Base-by-base conservation (phyloP, 768 basidiomycete species). In the Saitozyma podzolica region DNA sequence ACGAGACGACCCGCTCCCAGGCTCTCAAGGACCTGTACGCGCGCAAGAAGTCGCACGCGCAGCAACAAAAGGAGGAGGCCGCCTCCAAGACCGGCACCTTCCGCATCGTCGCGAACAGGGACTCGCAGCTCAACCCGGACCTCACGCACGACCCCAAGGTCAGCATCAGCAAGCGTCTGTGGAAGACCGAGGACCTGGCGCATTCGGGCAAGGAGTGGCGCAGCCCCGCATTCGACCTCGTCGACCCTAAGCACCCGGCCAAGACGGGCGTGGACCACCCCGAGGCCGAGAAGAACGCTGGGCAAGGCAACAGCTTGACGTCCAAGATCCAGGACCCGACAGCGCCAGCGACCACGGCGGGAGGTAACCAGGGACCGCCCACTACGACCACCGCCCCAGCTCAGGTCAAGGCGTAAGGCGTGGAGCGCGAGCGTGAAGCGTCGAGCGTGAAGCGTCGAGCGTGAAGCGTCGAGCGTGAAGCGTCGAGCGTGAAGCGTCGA, bases 51-150 rank as follows among this genome's bases (percentile, higher is more conserved):
- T 82, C 81, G 54, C 73, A 72, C 48, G 80, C 80, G 41, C 80
- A 84, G 66, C 80, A 80, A 53, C 78, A 75, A 29, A 86, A 86
- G 8, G 59, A 74, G 59, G 76, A 78, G 56, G 72, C 74, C 20
- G 71, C 76, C 52, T 69, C 76, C 53, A 71, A 74, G 68, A 74
- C 70, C 50, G 76, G 71, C 59, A 87, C 89, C 66, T 92, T 95
- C 84, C 90, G 90, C 81, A 84, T 95, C 42, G 88, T 92, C 6
- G 84, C 87, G 63, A 89, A 88, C 81, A 83, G 87, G 39, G 81
- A 89, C 52, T 39, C 40, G 16, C 62, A 72, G 49, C 77, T 94
- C 49, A 78, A 94, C 45, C 83, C 84, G 5, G 80, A 85, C 19
- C 81, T 83, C 47, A 88, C 89, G 0, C 84, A 88, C 61, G 86